Conservation (phyloP, 306 rosid genomes). For the Mimosa pudica region DNA sequence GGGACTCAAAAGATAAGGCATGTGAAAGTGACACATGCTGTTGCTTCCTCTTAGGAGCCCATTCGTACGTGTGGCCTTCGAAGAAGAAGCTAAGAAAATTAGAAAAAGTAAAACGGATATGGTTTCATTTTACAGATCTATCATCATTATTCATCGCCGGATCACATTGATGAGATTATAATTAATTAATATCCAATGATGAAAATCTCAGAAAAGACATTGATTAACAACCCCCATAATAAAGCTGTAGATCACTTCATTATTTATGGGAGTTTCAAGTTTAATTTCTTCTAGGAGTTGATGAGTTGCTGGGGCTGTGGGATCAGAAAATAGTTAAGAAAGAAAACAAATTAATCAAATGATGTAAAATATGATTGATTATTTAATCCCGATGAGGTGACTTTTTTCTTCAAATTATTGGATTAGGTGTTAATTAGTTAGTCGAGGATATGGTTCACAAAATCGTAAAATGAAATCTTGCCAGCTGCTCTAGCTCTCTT, state of each 20-base stretch:
- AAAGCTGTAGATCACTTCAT: not conserved
- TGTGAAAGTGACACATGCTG: not conserved
- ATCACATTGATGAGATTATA: not conserved
- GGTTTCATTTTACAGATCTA: not conserved
- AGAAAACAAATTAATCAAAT: not conserved
- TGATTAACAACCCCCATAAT: not conserved
- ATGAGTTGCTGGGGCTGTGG: not conserved
- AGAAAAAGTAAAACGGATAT: no score
- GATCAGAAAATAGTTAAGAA: not conserved
- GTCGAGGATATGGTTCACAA: not conserved
- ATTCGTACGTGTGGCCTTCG: not conserved
- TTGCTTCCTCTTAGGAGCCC: slow-evolving; percentile 1
- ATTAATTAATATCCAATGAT: not conserved
- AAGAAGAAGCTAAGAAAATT: not conserved
- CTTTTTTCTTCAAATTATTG: not conserved
- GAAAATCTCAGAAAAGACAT: slow-evolving; percentile 5
- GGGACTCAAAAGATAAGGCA: not conserved
- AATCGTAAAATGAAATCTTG: not conserved
- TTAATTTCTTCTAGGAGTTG: no score
- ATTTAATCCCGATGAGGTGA: not conserved
- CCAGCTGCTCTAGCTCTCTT: not conserved
- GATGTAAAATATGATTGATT: not conserved
- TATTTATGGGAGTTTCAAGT: no score
- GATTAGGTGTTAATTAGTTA: not conserved
- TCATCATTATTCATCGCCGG: not conserved